Conservation (phyloP, 148 eudicot species). For the Rhododendron kiyosumense region DNA sequence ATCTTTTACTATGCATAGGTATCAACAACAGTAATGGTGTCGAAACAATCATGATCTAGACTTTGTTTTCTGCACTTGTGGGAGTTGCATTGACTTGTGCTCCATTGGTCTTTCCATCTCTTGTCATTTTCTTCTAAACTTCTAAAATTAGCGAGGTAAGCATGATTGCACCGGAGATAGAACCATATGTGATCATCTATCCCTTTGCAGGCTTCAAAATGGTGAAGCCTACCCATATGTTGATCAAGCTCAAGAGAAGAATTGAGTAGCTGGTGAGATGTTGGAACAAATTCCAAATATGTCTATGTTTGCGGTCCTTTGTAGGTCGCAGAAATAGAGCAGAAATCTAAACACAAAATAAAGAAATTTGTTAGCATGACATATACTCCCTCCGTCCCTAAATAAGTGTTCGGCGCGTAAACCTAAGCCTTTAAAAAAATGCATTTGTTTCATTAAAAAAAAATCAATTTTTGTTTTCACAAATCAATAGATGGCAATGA, state of each 20-base stretch:
- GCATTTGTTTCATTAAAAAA: no score
- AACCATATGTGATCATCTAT: neutral
- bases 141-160: neutral
- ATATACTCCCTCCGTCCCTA: neutral
- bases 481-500: no score
- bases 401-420: no score
- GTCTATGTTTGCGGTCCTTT: neutral
- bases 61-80: neutral
- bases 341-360: neutral
- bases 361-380: neutral
- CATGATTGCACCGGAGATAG: neutral
- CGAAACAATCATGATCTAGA: neutral
- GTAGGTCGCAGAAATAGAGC: neutral
- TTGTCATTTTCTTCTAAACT: neutral
- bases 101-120: neutral
- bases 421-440: no score
- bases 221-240: neutral
- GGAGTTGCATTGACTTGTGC: neutral
- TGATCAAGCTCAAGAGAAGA: neutral
- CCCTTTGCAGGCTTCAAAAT: neutral
- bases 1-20: neutral
- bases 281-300: conserved; percentile 13
- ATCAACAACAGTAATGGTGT: neutral
- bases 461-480: no score
- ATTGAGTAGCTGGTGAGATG: neutral